A percentile compares a stretch with the other conserved stretches of the same genome.
Conservation (phyloP, 148 eudicot species). For the Nepenthes mirabilis region DNA sequence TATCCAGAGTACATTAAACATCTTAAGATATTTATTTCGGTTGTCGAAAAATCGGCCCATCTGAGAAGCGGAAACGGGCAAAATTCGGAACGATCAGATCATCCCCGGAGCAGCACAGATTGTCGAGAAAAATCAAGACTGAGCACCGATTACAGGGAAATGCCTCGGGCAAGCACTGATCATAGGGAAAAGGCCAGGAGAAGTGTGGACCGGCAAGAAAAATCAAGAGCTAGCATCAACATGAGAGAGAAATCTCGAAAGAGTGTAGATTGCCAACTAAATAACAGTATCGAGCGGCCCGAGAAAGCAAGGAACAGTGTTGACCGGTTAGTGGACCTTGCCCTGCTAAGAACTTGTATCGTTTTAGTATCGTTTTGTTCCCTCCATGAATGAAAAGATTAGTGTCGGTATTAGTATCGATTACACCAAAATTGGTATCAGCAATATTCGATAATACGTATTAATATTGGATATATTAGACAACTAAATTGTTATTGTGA, state of each 20-base stretch:
- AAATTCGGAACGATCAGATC: conserved; percentile 33
- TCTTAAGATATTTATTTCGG: conserved; percentile 64
- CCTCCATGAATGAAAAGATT: too few species aligned
- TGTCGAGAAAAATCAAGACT: conserved; percentile 46
- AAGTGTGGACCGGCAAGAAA: conserved; percentile 51
- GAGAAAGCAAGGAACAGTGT: conserved; percentile 81
- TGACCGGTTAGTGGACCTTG: conserved; percentile 46
- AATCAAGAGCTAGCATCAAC: conserved; percentile 63
- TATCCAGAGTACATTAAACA: conserved; percentile 76
- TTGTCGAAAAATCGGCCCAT: conserved; percentile 46
- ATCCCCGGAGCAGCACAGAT: conserved; percentile 60
- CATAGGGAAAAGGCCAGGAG: conserved; percentile 50
- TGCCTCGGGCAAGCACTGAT: conserved; percentile 43
- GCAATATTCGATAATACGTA: too few species aligned
- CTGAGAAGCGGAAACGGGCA: conserved; percentile 25
- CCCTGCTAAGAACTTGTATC: not conserved
- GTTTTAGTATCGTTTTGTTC: not conserved
- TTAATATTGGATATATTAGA: too few species aligned
- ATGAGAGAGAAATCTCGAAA: conserved; percentile 51
- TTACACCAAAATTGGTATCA: too few species aligned
- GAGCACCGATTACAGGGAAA: conserved; percentile 56
- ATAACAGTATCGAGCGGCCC: conserved; percentile 41
- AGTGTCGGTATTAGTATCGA: not conserved
- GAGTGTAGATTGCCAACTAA: conserved; percentile 37
- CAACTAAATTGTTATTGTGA: too few species aligned